Evolutionary conservation across 352 stramenopile genomes (phyloP), one percentile per base, ranked within the genome.

Genomic region (Globisporangium mamillatum): DNA sequence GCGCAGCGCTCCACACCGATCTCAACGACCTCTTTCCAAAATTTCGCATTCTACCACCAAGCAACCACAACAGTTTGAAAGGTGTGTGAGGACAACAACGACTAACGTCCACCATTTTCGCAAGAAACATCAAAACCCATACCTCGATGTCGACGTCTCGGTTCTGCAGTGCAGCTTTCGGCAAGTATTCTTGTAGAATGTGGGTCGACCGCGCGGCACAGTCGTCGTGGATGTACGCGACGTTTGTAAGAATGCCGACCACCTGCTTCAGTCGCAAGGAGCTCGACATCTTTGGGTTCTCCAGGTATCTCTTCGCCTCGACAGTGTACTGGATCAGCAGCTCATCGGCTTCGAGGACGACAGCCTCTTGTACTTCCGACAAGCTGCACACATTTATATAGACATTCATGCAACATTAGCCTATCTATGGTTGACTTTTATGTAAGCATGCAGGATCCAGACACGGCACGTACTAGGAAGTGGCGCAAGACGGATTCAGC

Each of bases 401-500:
- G 1, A 34, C 29, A 66, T 1, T 14, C 14, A 27, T 20, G 2
- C 20, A 46, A 5, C 50, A 18, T 14, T 10, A 56, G 3, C 48
- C 16, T 18, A 20, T 4, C 20, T 48, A 18, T n/a, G 41, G 12
- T n/a, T n/a, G 16, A n/a, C 41, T 48, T n/a, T 38, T 27, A 34
- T 32, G 25, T n/a, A 29, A 38, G 14, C 20, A 38, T 20, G 71
- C 20, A 55, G 46, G 12, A 34, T 2, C 14, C 53, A 38, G 14
- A 29, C 66, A 46, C 6, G 6, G 57, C 8, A 75, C 79, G 64
- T 79, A 92, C 84, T 88, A 77, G 12, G 85, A 93, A 0, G 87
- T 92, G 7, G 87, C 83, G 66, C 84, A 95, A 12, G 87, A 93
- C 20, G 87, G 85, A 64, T 91, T 93, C 38, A 95, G 72, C 54